Percentiles rank a stretch among this genome's conserved stretches.
phyloP scores from a whole-genome alignment of 768 basidiomycete species.

The Tylopilus rubrobrunneus region DNA sequence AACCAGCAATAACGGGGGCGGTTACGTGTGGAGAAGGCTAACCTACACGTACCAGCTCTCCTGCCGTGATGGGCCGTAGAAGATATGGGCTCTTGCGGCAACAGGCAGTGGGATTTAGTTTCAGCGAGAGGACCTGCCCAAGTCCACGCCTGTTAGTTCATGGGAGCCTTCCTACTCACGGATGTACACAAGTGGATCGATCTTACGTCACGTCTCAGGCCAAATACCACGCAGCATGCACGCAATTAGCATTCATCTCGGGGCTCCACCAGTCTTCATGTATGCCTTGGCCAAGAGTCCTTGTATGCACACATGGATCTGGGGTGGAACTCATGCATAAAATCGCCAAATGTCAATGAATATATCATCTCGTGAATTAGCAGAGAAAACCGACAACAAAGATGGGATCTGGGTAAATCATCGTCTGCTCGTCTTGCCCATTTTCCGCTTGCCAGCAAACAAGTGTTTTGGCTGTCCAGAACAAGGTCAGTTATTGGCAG shows the following conservation, averaged over 20 bases:
- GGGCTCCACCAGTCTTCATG: too few relatives aligned
- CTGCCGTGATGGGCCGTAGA: not conserved
- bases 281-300: too few relatives aligned
- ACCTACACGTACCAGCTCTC: too few relatives aligned
- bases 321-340: not conserved
- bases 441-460: slow-evolving; percentile 81
- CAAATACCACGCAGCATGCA: not conserved
- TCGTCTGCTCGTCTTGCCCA: slow-evolving; percentile 77
- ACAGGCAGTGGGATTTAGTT: not conserved
- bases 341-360: not conserved
- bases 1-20: too few relatives aligned
- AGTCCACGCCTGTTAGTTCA: not conserved
- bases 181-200: not conserved
- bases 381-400: not conserved
- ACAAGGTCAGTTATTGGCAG: slow-evolving; percentile 1
- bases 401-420: slow-evolving; percentile 29
- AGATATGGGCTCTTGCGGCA: not conserved
- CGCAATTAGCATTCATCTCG: not conserved
- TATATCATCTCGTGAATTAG: not conserved
- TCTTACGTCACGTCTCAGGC: not conserved
- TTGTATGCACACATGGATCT: not conserved
- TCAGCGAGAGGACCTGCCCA: not conserved
- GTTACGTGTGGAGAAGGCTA: not conserved
- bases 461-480: slow-evolving; percentile 74
- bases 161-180: not conserved